Evolutionary conservation across 306 rosid genomes (phyloP), one percentile per base, ranked within the genome.

Genomic region (Glycine latifolia): DNA sequence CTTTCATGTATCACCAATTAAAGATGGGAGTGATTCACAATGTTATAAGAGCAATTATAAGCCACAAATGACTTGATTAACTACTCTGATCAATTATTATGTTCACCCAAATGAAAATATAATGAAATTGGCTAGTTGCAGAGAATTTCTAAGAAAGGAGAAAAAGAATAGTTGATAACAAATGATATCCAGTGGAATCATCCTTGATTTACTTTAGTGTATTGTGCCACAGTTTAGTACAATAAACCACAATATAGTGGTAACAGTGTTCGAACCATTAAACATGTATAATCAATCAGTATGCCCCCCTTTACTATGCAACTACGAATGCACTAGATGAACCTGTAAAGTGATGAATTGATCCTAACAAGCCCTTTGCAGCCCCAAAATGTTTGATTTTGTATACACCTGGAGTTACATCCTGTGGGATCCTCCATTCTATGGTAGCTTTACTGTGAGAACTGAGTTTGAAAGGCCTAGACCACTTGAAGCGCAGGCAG

Each of bases 321-420:
- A 93, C 91, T 9, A 89, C 94, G 79, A 95, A 95, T 71, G 96
- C 98, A 78, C 97, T 91, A 43, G 96, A 95, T 68, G 99, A 87
- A 3, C 99, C 97, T 5, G 92, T 90, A 69, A 95, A 95, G 79
- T 93, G 99, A 73, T 49, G 88, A 79, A 89, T 83, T 0, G 98
- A 85, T 49, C 98, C 93, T 0, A 90, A 17, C 10, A 91, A 81
- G 9, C 84, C 70, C 90, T 85, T 93, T 13, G 99, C 76, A 82
- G 97, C 98, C 16, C 99, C 98, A 60, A 95, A 93, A 87, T 95
- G 99, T 53, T 80, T 90, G 12, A 93, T 86, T 75, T 96, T 85
- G 88, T 93, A 95, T 20, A 95, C 89, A 39, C 98, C 99, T 2
- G 92, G 87, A 63, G 89, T 39, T 8, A 89, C 88, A 53, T 85